These are phyloP conservation scores for Parasitella parasitica DNA, from an alignment of 371 early-diverging fungal genomes.

Conservation along the genomic window DNA sequence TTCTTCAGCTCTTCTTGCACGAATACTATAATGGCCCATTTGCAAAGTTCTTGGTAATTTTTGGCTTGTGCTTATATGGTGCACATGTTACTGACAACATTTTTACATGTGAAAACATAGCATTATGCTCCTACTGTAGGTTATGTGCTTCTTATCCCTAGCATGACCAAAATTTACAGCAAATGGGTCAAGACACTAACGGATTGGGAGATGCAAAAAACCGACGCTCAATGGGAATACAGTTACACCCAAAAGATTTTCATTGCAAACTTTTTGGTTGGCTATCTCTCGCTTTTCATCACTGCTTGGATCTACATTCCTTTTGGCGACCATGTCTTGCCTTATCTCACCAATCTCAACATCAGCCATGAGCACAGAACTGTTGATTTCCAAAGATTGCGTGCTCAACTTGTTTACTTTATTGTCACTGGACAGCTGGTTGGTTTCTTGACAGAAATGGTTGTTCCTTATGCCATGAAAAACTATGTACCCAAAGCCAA, in stretches of 20 bases:
- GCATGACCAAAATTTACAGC: conserved; percentile 68
- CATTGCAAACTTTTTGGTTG: conserved; percentile 78
- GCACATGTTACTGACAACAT: not conserved
- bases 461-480: conserved; percentile 66
- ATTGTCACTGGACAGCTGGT: conserved; percentile 83
- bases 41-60: conserved; percentile 35
- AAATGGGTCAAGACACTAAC: conserved; percentile 63
- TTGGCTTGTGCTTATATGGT: not conserved
- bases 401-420: conserved; percentile 73
- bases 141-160: conserved; percentile 75
- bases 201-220: conserved; percentile 83
- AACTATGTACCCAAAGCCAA: conserved; percentile 42
- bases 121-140: conserved; percentile 72
- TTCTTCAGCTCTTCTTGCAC: conserved; percentile 73
- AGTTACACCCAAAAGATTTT: conserved; percentile 82
- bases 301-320: conserved; percentile 90
- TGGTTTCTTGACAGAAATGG: conserved; percentile 72
- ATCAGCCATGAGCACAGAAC: conserved; percentile 47
- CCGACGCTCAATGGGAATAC: conserved; percentile 68
- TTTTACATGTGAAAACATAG: conserved; percentile 21
- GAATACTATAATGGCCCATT: conserved; percentile 86
- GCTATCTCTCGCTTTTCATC: conserved; percentile 80
- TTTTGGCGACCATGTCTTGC: conserved; percentile 54
- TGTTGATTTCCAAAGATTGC: conserved; percentile 64
- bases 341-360: conserved; percentile 39